phyloP scores from a whole-genome alignment of 2,329 filamentous ascomycete genomes.

The Daldinia sp. region DNA sequence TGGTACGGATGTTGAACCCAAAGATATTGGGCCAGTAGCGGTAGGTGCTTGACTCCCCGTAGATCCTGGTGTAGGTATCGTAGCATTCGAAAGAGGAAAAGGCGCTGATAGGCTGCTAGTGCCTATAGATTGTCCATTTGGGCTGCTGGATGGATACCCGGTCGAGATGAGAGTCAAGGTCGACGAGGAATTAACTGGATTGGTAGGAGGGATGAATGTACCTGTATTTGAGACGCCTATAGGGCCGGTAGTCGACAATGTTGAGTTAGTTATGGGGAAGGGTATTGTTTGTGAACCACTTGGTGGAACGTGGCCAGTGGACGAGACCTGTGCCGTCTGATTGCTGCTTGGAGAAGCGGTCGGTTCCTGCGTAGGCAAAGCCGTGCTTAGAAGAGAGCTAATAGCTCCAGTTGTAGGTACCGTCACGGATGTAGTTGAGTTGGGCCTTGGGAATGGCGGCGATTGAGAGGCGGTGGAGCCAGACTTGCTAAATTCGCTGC shows the following conservation, averaged over 20 bases:
- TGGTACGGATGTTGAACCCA: conserved; percentile 12
- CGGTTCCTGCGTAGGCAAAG: background rate
- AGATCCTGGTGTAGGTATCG: conserved; percentile 22
- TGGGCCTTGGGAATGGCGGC: conserved; percentile 35
- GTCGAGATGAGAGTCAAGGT: conserved; percentile 8
- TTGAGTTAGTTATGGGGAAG: conserved; percentile 35
- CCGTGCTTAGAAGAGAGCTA: conserved; percentile 13
- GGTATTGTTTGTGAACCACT: conserved; percentile 30
- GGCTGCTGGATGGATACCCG: background rate
- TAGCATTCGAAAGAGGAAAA: conserved; percentile 36
- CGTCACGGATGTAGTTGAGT: conserved; percentile 34
- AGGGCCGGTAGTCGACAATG: conserved; percentile 15
- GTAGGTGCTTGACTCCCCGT: conserved; percentile 36
- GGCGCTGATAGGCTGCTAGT: conserved; percentile 16
- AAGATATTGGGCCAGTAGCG: conserved; percentile 32
- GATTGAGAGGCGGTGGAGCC: conserved; percentile 13
- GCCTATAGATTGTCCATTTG: conserved; percentile 22
- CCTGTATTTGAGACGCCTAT: conserved; percentile 21
- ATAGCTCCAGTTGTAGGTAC: conserved; percentile 26
- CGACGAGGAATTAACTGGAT: background rate
- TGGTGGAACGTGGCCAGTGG: conserved; percentile 1
- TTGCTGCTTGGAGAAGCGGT: conserved; percentile 16
- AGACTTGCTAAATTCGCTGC: conserved; percentile 21
- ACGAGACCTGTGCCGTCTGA: conserved; percentile 12
- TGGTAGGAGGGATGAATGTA: conserved; percentile 11